phyloP scores from a whole-genome alignment of 1,139 yeast species.

The Debaryomyces robertsiae region DNA sequence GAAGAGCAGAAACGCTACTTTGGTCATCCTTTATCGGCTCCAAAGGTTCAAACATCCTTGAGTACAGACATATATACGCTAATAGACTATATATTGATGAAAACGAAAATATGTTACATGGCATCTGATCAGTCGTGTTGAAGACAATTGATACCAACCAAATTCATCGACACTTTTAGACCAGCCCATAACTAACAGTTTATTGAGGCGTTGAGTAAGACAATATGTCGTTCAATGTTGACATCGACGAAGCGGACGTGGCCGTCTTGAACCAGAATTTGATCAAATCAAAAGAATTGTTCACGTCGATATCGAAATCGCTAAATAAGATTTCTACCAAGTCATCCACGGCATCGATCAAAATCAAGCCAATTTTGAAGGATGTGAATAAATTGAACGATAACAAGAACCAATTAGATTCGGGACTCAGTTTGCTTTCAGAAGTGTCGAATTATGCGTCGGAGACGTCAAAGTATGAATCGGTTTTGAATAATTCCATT shows the following conservation, averaged over 20 bases:
- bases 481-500: conserved; percentile 39
- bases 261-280: conserved; percentile 79
- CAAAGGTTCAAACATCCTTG: conserved; percentile 4
- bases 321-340: conserved; percentile 57
- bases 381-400: conserved; percentile 60
- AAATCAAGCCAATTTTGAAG: conserved; percentile 70
- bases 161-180: background rate
- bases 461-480: conserved; percentile 56
- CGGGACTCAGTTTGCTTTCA: conserved; percentile 59
- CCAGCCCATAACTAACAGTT: no score
- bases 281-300: conserved; percentile 56
- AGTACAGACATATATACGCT: no score
- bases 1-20: conserved; percentile 17
- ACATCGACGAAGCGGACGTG: conserved; percentile 82
- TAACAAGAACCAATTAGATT: conserved; percentile 60
- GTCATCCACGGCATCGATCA: conserved; percentile 62
- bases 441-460: conserved; percentile 69
- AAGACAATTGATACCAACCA: background rate
- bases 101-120: no score
- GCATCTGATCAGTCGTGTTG: background rate
- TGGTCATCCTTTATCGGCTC: conserved; percentile 15
- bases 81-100: no score
- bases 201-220: no score
- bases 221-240: conserved; percentile 35
- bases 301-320: conserved; percentile 58